Percentiles rank a stretch among this genome's conserved stretches.
Evolutionary conservation across 305 asterid species (phyloP).

Genomic region (Vinca major): DNA sequence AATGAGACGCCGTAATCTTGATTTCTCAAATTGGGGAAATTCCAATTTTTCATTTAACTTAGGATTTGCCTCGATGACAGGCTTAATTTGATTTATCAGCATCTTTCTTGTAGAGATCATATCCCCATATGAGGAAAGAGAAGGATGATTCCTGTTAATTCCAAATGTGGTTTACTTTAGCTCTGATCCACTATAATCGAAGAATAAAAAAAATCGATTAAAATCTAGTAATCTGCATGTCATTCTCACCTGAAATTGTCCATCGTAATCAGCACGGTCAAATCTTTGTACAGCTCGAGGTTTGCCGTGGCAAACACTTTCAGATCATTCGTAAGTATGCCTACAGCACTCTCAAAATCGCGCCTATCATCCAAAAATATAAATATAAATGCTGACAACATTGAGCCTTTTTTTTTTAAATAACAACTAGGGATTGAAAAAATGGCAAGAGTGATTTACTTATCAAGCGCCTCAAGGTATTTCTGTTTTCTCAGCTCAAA

Average conservation of each 20-base stretch:
- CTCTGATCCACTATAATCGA: conserved; percentile 1
- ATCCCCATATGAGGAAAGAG: conserved; percentile 51
- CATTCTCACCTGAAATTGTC: conserved; percentile 58
- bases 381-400: not conserved
- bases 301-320: conserved; percentile 46
- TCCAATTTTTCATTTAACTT: conserved; percentile 33
- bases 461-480: conserved; percentile 69
- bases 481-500: conserved; percentile 75
- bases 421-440: not conserved
- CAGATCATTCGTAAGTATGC: conserved; percentile 59
- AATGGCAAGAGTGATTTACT: conserved; percentile 32
- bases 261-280: conserved; percentile 51
- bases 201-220: conserved; percentile 8
- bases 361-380: conserved; percentile 30
- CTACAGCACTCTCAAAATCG: conserved; percentile 43
- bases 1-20: conserved; percentile 63
- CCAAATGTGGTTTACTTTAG: not conserved
- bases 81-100: conserved; percentile 34
- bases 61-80: conserved; percentile 50
- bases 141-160: conserved; percentile 41
- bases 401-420: not conserved
- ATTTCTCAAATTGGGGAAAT: conserved; percentile 43
- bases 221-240: not conserved
- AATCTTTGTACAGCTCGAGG: conserved; percentile 48
- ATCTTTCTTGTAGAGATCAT: conserved; percentile 41